A percentile compares a stretch with the other conserved stretches of the same genome.
These are phyloP conservation scores for Hypoxylon fuscum DNA, from an alignment of 495 filamentous ascomycete species.

Conservation along the genomic window DNA sequence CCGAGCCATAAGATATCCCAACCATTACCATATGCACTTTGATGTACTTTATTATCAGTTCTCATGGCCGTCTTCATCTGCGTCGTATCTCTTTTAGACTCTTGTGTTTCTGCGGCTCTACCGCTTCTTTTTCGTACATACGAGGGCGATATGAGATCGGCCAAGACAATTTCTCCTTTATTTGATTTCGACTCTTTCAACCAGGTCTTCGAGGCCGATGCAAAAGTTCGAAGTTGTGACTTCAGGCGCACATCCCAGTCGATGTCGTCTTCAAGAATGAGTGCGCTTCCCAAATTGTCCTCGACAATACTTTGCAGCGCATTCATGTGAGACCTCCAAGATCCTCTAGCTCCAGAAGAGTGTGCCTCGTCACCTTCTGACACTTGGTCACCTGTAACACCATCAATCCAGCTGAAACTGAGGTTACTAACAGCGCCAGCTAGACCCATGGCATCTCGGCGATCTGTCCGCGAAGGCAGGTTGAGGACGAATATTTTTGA, in stretches of 20 bases:
- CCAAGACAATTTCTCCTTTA: background rate
- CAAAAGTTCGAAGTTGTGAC: constrained; percentile 52
- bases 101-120: background rate
- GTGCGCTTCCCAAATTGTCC: constrained; percentile 49
- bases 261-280: constrained; percentile 61
- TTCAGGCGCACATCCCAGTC: constrained; percentile 61
- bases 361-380: constrained; percentile 34
- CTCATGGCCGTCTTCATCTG: background rate
- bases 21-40: constrained; percentile 49
- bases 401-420: constrained; percentile 64
- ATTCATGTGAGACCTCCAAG: constrained; percentile 60
- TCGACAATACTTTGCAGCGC: constrained; percentile 48
- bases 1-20: constrained; percentile 64
- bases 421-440: constrained; percentile 62
- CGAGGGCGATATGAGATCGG: constrained; percentile 1
- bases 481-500: constrained; percentile 69
- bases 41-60: background rate
- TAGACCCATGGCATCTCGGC: constrained; percentile 67
- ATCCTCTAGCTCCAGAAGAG: constrained; percentile 52
- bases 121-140: background rate
- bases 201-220: constrained; percentile 44
- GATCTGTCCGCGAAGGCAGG: constrained; percentile 67
- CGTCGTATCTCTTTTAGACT: constrained; percentile 8
- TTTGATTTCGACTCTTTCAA: constrained; percentile 23
- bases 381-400: constrained; percentile 55